Evolutionary conservation across 768 basidiomycete species (phyloP).

Genomic region (Filobasidium floriforme): DNA sequence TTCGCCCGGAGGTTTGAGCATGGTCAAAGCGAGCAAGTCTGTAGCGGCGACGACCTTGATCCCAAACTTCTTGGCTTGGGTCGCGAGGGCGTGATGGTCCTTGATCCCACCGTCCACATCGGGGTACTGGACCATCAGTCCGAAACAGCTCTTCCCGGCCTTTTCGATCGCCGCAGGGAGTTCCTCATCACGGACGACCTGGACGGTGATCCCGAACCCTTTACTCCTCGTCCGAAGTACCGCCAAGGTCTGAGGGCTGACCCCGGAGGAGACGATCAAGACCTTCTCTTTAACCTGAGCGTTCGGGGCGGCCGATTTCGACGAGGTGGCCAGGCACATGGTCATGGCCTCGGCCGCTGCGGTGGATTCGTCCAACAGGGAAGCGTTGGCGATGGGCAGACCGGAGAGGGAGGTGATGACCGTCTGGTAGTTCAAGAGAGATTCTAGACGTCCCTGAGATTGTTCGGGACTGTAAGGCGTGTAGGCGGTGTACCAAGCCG

Average conservation of each 20-base stretch:
- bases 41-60: constrained; percentile 82
- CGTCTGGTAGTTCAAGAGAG: constrained; percentile 91
- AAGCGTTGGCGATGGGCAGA: constrained; percentile 94
- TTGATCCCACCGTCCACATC: constrained; percentile 76
- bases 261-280: constrained; percentile 75
- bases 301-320: constrained; percentile 33
- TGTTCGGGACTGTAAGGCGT: constrained; percentile 96
- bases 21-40: constrained; percentile 83
- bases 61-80: constrained; percentile 62
- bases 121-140: constrained; percentile 88
- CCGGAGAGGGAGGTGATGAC: constrained; percentile 90
- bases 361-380: constrained; percentile 87
- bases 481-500: constrained; percentile 95
- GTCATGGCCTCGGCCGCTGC: constrained; percentile 96
- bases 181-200: constrained; percentile 53
- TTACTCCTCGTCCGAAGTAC: constrained; percentile 85
- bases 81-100: constrained; percentile 62
- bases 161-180: constrained; percentile 49
- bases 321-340: constrained; percentile 65
- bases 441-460: constrained; percentile 96
- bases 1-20: constrained; percentile 92
- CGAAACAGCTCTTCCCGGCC: constrained; percentile 51
- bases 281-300: constrained; percentile 61
- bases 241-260: constrained; percentile 79
- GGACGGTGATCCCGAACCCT: constrained; percentile 81